These are phyloP conservation scores for Pascua sp. DNA, from an alignment of 1,284 basidiomycete genomes.

Conservation along the genomic window DNA sequence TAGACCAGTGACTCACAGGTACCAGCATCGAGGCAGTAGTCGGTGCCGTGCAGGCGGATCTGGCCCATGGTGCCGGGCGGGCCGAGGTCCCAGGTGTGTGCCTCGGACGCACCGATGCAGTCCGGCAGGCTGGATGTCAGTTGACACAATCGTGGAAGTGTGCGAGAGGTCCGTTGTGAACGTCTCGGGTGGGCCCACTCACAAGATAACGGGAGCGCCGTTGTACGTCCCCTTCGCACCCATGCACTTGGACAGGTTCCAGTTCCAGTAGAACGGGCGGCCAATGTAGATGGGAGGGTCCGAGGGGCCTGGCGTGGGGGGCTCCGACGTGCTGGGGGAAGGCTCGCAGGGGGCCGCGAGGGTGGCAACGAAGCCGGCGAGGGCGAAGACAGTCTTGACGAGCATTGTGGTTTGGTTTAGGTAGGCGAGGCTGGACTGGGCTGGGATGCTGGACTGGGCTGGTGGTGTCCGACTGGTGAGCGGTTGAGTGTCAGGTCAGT, in stretches of 20 bases:
- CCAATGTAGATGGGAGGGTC: background rate
- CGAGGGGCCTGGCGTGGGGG: no score
- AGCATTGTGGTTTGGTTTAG: no score
- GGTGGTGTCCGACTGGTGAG: no score
- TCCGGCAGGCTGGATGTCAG: background rate
- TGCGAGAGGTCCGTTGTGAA: background rate
- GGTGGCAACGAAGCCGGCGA: no score
- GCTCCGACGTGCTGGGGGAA: no score
- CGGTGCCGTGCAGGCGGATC: constrained; percentile 5
- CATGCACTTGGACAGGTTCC: constrained; percentile 1
- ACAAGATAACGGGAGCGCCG: constrained; percentile 1
- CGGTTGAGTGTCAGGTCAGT: no score
- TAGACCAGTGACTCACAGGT: constrained; percentile 3
- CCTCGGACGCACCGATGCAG: background rate
- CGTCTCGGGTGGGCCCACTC: background rate
- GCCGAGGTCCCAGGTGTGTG: constrained; percentile 7
- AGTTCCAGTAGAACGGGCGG: constrained; percentile 6
- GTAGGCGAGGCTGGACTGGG: no score
- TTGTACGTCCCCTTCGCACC: background rate
- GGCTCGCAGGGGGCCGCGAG: no score
- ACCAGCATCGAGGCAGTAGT: constrained; percentile 11
- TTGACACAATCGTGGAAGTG: background rate
- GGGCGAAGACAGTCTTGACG: no score
- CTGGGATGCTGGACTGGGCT: no score
- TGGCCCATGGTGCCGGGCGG: constrained; percentile 1